Evolutionary conservation across 2,329 filamentous ascomycete genomes (phyloP).

Genomic region (Sporothrix pseudoabietina): DNA sequence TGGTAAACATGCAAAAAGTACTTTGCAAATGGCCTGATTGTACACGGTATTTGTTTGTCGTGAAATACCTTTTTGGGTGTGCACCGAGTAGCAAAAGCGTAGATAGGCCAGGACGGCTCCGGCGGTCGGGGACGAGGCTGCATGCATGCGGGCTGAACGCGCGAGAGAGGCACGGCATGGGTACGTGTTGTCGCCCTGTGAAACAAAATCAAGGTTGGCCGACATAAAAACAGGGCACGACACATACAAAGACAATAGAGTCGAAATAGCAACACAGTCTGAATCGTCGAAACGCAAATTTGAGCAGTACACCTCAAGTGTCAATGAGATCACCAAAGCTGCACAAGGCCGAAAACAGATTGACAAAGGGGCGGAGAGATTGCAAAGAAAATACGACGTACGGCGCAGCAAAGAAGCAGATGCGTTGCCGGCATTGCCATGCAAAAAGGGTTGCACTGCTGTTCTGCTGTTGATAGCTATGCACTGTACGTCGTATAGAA

Average conservation of each 20-base stretch:
- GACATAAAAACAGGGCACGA: constrained; percentile 7
- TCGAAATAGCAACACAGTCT: neutral
- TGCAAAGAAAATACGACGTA: neutral
- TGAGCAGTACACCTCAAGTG: neutral
- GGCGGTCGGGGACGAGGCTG: constrained; percentile 22
- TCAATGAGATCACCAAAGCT: constrained; percentile 19
- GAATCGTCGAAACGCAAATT: too few relatives aligned
- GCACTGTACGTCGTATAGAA: too few relatives aligned
- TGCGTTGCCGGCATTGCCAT: neutral
- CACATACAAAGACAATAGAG: neutral
- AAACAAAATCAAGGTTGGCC: neutral
- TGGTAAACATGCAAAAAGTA: neutral
- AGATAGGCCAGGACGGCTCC: neutral
- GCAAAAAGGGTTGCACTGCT: neutral
- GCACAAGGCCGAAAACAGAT: constrained; percentile 25
- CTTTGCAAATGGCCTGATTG: neutral
- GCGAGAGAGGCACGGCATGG: neutral
- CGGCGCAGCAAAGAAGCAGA: neutral
- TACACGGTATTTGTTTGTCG: neutral
- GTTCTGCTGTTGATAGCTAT: neutral
- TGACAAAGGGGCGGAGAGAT: neutral
- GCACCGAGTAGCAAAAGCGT: neutral
- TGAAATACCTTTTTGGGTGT: neutral
- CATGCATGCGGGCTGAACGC: neutral
- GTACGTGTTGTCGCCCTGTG: neutral